Percentiles rank a stretch among this genome's conserved stretches.
phyloP scores from a whole-genome alignment of 2,329 filamentous ascomycete species.

The Penicillium paneum region DNA sequence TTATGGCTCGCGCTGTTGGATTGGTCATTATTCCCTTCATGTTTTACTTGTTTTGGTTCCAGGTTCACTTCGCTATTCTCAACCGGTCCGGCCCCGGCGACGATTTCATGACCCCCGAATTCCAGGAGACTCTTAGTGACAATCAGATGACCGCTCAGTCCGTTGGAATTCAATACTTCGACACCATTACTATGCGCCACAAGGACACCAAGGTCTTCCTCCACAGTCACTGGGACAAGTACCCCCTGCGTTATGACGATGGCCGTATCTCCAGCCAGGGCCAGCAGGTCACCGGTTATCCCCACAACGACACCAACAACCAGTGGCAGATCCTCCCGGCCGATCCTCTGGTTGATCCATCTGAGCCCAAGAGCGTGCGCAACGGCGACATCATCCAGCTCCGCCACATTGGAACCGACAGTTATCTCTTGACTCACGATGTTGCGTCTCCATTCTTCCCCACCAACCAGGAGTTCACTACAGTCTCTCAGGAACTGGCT shows the following conservation, averaged over 20 bases:
- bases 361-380: conserved; percentile 63
- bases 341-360: conserved; percentile 51
- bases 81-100: conserved; percentile 87
- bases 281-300: conserved; percentile 97
- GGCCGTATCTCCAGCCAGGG: conserved; percentile 95
- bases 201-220: conserved; percentile 97
- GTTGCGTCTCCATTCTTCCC: conserved; percentile 94
- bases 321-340: conserved; percentile 88
- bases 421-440: conserved; percentile 85
- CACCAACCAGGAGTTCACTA: conserved; percentile 98
- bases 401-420: conserved; percentile 80
- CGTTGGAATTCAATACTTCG: conserved; percentile 83
- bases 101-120: conserved; percentile 97
- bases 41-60: conserved; percentile 99
- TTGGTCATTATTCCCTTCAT: conserved; percentile 90
- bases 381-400: conserved; percentile 85
- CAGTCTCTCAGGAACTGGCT: conserved; percentile 69
- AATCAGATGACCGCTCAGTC: conserved; percentile 89
- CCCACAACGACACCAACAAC: conserved; percentile 98
- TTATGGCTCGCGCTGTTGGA: conserved; percentile 78
- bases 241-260: conserved; percentile 94
- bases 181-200: conserved; percentile 81
- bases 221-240: conserved; percentile 84
- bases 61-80: conserved; percentile 94
- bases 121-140: conserved; percentile 94